phyloP scores from a whole-genome alignment of 345 rosid species.

The Anastatica hierochuntica region DNA sequence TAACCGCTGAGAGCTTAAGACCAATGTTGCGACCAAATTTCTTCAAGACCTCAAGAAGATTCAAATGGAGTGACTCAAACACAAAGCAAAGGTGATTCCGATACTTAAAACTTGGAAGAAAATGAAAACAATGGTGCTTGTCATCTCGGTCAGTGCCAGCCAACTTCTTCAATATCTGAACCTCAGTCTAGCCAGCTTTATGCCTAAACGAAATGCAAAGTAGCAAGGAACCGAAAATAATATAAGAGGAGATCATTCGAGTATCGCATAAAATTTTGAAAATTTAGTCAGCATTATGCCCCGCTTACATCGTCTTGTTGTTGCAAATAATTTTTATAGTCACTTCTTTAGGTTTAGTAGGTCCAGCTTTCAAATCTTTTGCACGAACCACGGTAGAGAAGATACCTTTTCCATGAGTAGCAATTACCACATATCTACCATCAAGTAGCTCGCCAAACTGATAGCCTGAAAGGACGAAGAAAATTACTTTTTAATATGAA shows the following conservation, averaged over 20 bases:
- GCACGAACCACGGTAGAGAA: conserved; percentile 92
- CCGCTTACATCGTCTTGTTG: conserved; percentile 82
- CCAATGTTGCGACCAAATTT: conserved; percentile 99
- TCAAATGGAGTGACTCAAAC: conserved; percentile 98
- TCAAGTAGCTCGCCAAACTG: conserved; percentile 87
- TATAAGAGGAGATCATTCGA: background rate
- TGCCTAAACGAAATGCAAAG: conserved; percentile 44
- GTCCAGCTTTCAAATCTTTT: conserved; percentile 54
- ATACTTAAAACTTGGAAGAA: conserved; percentile 84
- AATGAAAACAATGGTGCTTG: conserved; percentile 87
- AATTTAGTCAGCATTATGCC: background rate
- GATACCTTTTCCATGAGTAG: conserved; percentile 94
- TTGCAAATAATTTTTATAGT: conserved; percentile 91
- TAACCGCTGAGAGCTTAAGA: conserved; percentile 75
- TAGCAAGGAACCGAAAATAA: background rate
- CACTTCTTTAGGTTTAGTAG: conserved; percentile 53
- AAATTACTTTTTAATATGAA: too few species aligned
- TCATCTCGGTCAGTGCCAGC: conserved; percentile 89
- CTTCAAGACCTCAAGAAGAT: conserved; percentile 96
- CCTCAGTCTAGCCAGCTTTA: conserved; percentile 87
- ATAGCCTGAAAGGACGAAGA: conserved; percentile 70
- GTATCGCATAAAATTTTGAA: background rate
- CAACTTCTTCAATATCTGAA: conserved; percentile 79
- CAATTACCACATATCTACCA: conserved; percentile 72
- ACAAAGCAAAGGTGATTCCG: conserved; percentile 98